phyloP scores from a whole-genome alignment of 2,329 filamentous ascomycete genomes.

The Alternaria gansuensis region DNA sequence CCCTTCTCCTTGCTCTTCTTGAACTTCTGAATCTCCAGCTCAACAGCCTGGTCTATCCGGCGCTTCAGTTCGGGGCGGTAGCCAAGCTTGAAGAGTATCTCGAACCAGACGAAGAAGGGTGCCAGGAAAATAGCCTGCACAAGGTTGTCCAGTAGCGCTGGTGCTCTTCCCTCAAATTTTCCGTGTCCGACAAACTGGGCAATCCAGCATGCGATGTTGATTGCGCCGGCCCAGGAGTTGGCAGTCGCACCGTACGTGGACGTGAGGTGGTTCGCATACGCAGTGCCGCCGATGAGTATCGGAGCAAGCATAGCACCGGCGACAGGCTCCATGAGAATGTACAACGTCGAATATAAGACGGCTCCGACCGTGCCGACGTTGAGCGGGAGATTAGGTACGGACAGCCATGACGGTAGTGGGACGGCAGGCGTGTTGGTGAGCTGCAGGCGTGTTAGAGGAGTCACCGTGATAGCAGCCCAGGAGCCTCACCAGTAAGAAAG shows the following conservation, averaged over 20 bases:
- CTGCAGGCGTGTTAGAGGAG: constrained; percentile 50
- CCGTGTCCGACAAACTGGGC: constrained; percentile 93
- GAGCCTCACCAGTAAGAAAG: constrained; percentile 72
- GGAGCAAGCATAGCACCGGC: constrained; percentile 81
- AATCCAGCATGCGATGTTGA: constrained; percentile 82
- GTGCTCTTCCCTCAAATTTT: constrained; percentile 84
- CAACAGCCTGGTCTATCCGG: constrained; percentile 78
- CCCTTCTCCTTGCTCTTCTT: constrained; percentile 64
- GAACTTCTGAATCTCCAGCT: constrained; percentile 78
- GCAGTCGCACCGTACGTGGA: constrained; percentile 67
- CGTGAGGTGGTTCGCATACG: constrained; percentile 77
- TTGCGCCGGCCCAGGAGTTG: constrained; percentile 70
- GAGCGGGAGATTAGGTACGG: constrained; percentile 65
- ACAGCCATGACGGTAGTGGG: constrained; percentile 63
- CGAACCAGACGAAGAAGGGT: constrained; percentile 97
- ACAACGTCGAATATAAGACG: constrained; percentile 76
- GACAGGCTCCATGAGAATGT: constrained; percentile 92
- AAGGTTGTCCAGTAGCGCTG: constrained; percentile 88
- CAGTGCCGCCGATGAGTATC: constrained; percentile 78
- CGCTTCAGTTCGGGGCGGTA: constrained; percentile 88
- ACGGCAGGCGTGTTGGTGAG: constrained; percentile 66
- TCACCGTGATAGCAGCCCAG: background rate
- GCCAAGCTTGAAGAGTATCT: constrained; percentile 87
- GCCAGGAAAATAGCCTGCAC: constrained; percentile 91
- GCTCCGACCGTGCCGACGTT: constrained; percentile 67